Percentiles rank a stretch among this genome's conserved stretches.
phyloP scores from a whole-genome alignment of 192 early-diverging fungal species.

The Entophlyctis luteolus region DNA sequence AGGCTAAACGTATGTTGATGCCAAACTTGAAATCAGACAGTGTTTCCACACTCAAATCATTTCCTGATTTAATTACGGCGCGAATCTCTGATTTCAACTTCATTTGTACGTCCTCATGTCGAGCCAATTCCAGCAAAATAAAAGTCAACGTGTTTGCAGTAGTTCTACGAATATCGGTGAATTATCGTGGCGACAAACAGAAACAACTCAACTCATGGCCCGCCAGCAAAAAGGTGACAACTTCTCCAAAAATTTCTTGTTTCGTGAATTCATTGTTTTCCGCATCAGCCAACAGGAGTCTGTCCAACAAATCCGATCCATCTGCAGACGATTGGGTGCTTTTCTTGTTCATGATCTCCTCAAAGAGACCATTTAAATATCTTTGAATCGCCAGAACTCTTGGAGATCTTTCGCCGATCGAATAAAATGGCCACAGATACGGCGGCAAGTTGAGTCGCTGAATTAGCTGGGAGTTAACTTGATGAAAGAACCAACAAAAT shows the following conservation, averaged over 20 bases:
- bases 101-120: constrained; percentile 19
- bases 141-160: constrained; percentile 39
- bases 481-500: too few relatives aligned
- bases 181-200: too few relatives aligned
- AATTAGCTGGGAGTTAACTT: too few relatives aligned
- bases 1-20: neutral
- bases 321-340: neutral
- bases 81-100: constrained; percentile 15
- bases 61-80: neutral
- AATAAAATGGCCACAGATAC: neutral
- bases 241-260: constrained; percentile 42
- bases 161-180: constrained; percentile 12
- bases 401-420: neutral
- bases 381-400: neutral
- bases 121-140: constrained; percentile 11
- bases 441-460: neutral
- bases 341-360: neutral
- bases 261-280: constrained; percentile 18
- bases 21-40: constrained; percentile 31
- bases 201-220: constrained; percentile 32
- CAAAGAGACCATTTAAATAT: neutral
- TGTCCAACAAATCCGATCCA: constrained; percentile 38
- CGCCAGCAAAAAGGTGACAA: constrained; percentile 43
- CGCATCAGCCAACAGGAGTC: constrained; percentile 22
- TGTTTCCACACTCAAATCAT: constrained; percentile 7